phyloP scores from a whole-genome alignment of 495 filamentous ascomycete genomes.

The Tuber magnatum region DNA sequence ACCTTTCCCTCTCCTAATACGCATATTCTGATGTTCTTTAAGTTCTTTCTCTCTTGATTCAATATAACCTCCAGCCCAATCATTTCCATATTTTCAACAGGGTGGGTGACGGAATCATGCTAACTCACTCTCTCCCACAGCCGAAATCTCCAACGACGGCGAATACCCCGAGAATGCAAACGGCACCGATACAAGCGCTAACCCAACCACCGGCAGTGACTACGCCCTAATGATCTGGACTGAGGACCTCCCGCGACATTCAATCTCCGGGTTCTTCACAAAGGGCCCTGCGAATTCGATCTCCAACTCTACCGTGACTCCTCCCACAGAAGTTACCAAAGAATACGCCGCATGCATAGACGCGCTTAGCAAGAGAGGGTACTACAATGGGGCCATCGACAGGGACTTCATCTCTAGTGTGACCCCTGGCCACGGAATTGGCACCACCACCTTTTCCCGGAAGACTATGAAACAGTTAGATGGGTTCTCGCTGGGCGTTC shows the following conservation, averaged over 20 bases:
- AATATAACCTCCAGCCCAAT: too few species aligned
- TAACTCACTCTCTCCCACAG: too few species aligned
- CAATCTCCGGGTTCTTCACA: slow-evolving; percentile 33
- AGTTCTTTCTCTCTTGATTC: too few species aligned
- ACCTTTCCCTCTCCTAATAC: too few species aligned
- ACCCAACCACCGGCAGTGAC: too few species aligned
- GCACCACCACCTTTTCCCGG: slow-evolving; percentile 9
- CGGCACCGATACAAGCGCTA: too few species aligned
- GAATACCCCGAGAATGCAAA: too few species aligned
- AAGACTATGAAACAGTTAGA: not conserved
- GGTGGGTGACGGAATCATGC: too few species aligned
- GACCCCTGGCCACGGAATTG: slow-evolving; percentile 6
- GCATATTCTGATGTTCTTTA: too few species aligned
- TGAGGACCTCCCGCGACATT: slow-evolving; percentile 25
- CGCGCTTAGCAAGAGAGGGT: slow-evolving; percentile 24
- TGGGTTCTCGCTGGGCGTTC: slow-evolving; percentile 8
- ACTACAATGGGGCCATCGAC: slow-evolving; percentile 31
- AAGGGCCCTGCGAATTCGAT: slow-evolving; percentile 3
- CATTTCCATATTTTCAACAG: too few species aligned
- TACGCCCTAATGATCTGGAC: slow-evolving; percentile 31
- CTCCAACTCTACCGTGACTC: slow-evolving; percentile 6
- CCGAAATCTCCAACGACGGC: too few species aligned
- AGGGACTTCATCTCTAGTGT: slow-evolving; percentile 9
- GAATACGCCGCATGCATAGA: slow-evolving; percentile 12
- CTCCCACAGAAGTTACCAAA: slow-evolving; percentile 2